phyloP scores from a whole-genome alignment of 495 filamentous ascomycete genomes.

The Melanomma pulvis-pyrius region DNA sequence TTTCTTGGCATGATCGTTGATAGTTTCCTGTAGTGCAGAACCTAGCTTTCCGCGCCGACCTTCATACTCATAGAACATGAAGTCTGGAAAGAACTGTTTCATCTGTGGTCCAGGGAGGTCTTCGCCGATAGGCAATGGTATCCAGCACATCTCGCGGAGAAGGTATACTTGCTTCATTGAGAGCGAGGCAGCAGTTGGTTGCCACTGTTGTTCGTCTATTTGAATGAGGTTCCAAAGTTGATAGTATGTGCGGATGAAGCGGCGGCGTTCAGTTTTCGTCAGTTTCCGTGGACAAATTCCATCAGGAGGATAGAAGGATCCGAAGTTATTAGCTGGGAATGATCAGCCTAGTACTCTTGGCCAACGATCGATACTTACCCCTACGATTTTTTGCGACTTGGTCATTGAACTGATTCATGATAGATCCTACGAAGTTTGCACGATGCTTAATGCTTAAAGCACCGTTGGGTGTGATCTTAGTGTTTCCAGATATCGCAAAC shows the following conservation, averaged over 20 bases:
- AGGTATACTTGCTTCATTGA: slow-evolving; percentile 4
- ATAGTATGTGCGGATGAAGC: slow-evolving; percentile 13
- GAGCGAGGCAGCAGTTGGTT: not conserved
- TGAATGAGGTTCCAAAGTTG: not conserved
- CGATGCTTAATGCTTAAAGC: not conserved
- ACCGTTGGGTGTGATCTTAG: not conserved
- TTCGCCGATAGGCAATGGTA: not conserved
- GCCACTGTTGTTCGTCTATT: not conserved
- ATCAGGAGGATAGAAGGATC: not conserved
- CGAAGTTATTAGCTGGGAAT: too few species aligned
- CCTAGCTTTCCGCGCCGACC: not conserved
- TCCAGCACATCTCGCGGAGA: slow-evolving; percentile 4
- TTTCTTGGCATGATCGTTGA: not conserved
- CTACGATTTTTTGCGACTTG: not conserved
- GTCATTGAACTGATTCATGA: not conserved
- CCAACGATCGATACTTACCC: not conserved
- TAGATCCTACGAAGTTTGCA: too few species aligned
- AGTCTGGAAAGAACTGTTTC: not conserved
- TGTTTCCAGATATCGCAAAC: not conserved
- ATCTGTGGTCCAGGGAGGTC: not conserved
- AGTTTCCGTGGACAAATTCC: not conserved
- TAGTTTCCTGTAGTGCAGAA: not conserved
- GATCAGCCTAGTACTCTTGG: too few species aligned
- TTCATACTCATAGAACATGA: not conserved
- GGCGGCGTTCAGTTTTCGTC: not conserved